These are phyloP conservation scores for Vaccinium vitisidaea DNA, from an alignment of 148 eudicot genomes.

Conservation along the genomic window DNA sequence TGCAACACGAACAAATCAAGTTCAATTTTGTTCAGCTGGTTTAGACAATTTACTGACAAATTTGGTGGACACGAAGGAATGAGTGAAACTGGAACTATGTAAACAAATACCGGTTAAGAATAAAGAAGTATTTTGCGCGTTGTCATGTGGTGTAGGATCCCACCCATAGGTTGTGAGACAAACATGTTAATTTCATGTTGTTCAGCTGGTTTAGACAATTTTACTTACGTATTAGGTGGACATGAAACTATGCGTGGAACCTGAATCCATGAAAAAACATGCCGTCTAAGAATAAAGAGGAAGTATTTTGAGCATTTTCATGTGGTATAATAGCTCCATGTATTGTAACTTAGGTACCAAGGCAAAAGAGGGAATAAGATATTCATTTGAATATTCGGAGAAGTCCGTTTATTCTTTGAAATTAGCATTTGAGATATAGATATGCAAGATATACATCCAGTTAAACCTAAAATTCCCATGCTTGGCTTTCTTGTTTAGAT, in stretches of 20 bases:
- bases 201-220: background rate
- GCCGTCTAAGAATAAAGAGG: background rate
- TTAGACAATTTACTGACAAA: background rate
- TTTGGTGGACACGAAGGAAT: background rate
- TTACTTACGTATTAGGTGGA: background rate
- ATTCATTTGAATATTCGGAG: background rate
- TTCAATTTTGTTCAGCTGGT: background rate
- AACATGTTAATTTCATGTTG: background rate
- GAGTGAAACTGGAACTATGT: background rate
- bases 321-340: background rate
- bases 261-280: background rate
- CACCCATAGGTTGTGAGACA: background rate
- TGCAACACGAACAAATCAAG: background rate
- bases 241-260: background rate
- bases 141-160: background rate
- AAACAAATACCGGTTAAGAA: background rate
- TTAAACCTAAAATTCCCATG: background rate
- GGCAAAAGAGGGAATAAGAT: background rate
- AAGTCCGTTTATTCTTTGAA: background rate
- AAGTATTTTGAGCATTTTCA: background rate
- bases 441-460: background rate
- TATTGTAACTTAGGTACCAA: background rate
- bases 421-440: background rate
- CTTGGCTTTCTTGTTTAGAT: slow-evolving; percentile 7
- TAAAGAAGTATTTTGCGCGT: background rate